Conservation (phyloP, 2,329 filamentous ascomycete genomes). For the Chrysoporthe austroafricana region DNA sequence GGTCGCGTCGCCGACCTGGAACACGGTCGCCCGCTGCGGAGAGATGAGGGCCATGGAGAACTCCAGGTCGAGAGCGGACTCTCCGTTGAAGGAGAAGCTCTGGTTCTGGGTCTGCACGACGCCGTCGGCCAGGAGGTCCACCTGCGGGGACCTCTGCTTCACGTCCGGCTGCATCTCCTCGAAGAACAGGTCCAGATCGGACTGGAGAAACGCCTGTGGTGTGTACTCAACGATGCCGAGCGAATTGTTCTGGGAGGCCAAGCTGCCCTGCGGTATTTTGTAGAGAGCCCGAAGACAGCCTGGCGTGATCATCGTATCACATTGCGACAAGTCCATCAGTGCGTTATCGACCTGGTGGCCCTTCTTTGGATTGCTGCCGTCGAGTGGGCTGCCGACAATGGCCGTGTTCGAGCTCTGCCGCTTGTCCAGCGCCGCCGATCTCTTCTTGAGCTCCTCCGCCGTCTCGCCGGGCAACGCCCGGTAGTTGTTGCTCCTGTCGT, state of each 20-base stretch:
- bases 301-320: slow-evolving; percentile 60
- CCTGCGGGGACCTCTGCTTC: slow-evolving; percentile 43
- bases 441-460: slow-evolving; percentile 34
- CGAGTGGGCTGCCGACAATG: slow-evolving; percentile 35
- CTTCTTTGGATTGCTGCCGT: slow-evolving; percentile 38
- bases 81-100: slow-evolving; percentile 45
- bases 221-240: slow-evolving; percentile 60
- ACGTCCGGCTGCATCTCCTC: slow-evolving; percentile 47
- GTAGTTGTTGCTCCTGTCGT: slow-evolving; percentile 33
- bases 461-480: slow-evolving; percentile 33
- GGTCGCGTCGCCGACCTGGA: slow-evolving; percentile 46
- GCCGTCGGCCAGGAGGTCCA: slow-evolving; percentile 40
- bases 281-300: slow-evolving; percentile 58
- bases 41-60: slow-evolving; percentile 54
- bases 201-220: slow-evolving; percentile 56
- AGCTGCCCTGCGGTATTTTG: slow-evolving; percentile 45
- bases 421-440: slow-evolving; percentile 30
- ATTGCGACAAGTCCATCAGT: slow-evolving; percentile 42
- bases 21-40: slow-evolving; percentile 55
- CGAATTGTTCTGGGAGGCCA: slow-evolving; percentile 46
- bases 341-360: slow-evolving; percentile 37
- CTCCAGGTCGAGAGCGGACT: slow-evolving; percentile 42
- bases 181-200: slow-evolving; percentile 54
- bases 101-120: slow-evolving; percentile 40
- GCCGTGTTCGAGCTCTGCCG: slow-evolving; percentile 32